A percentile compares a stretch with the other conserved stretches of the same genome.
These are phyloP conservation scores for Sphaerulina vaccinii DNA, from an alignment of 2,329 filamentous ascomycete genomes.

Conservation along the genomic window DNA sequence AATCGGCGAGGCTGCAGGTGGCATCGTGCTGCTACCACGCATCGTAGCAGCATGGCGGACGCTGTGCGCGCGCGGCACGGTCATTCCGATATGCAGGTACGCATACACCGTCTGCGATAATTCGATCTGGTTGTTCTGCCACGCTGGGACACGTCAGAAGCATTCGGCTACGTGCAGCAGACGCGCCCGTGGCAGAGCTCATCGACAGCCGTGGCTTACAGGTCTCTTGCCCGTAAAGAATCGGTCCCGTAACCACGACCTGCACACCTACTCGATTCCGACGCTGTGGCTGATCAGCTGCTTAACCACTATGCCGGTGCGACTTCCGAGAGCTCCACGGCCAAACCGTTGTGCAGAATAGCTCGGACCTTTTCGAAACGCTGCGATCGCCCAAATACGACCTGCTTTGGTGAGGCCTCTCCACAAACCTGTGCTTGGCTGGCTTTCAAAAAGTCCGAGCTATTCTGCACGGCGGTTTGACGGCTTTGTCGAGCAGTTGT, in stretches of 20 bases:
- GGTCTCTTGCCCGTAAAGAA: too few relatives aligned
- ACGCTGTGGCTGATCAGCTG: slow-evolving; percentile 13
- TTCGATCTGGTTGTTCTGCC: slow-evolving; percentile 6
- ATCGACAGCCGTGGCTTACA: neutral
- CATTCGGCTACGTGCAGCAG: slow-evolving; percentile 4
- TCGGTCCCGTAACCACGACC: slow-evolving; percentile 1
- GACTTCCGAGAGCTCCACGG: neutral
- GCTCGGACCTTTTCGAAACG: too few relatives aligned
- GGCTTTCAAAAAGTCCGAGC: too few relatives aligned
- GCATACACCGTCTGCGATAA: neutral
- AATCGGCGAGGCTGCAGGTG: slow-evolving; percentile 1
- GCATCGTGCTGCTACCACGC: neutral
- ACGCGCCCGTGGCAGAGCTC: neutral
- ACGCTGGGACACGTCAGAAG: neutral
- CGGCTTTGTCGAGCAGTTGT: neutral
- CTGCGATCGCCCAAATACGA: too few relatives aligned
- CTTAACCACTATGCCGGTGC: slow-evolving; percentile 9
- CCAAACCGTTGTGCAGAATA: too few relatives aligned
- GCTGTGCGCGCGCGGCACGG: slow-evolving; percentile 3
- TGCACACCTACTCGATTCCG: neutral
- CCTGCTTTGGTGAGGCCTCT: too few relatives aligned
- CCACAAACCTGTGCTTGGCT: too few relatives aligned
- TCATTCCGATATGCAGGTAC: slow-evolving; percentile 16
- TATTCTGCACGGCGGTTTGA: too few relatives aligned
- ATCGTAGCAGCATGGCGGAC: slow-evolving; percentile 7